phyloP scores from a whole-genome alignment of 805 yeast species.

The Helenozyma rhizophorensis region DNA sequence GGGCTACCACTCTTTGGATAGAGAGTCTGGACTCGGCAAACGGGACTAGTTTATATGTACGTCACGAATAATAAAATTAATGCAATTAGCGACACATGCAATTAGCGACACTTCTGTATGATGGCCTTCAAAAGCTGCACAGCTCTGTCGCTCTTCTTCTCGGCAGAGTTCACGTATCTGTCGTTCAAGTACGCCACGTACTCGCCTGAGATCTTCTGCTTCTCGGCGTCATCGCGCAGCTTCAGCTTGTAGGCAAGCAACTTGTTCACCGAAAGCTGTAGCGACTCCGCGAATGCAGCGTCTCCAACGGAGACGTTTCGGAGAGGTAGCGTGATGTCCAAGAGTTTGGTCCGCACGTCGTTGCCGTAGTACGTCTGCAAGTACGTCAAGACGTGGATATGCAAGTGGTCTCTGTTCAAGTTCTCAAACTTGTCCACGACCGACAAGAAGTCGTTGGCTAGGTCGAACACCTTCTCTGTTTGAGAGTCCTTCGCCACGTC shows the following conservation, averaged over 20 bases:
- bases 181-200: constrained; percentile 24
- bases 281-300: constrained; percentile 48
- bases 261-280: constrained; percentile 69
- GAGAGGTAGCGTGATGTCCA: constrained; percentile 65
- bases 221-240: constrained; percentile 25
- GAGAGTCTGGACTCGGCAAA: constrained; percentile 20
- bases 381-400: constrained; percentile 57
- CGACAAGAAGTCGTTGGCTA: constrained; percentile 40
- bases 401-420: constrained; percentile 64
- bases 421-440: constrained; percentile 68
- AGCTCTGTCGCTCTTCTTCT: constrained; percentile 21
- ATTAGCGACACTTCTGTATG: constrained; percentile 31
- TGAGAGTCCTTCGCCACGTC: constrained; percentile 22
- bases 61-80: no score
- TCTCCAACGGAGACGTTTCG: constrained; percentile 44
- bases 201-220: constrained; percentile 26
- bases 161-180: constrained; percentile 19
- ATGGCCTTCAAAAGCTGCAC: constrained; percentile 35
- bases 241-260: constrained; percentile 57
- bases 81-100: no score
- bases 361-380: constrained; percentile 41
- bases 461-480: constrained; percentile 37
- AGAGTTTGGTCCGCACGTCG: constrained; percentile 37
- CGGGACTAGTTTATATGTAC: constrained; percentile 9
- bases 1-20: constrained; percentile 20